Base-by-base conservation (phyloP, 495 filamentous ascomycete species). In the Margaritispora aquatica region DNA sequence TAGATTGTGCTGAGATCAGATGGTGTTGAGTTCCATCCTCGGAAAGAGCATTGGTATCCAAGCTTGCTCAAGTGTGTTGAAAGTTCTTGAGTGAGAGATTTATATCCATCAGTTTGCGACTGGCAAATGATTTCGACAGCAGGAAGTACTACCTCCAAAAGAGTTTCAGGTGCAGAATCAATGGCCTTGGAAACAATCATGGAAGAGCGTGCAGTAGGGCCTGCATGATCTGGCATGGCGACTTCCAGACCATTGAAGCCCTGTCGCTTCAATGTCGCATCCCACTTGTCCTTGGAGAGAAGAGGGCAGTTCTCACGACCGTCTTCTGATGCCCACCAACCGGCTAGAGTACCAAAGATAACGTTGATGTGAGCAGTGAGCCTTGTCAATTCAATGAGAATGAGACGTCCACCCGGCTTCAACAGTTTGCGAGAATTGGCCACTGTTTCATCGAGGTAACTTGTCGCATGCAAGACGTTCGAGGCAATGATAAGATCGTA, bases 401-500 rank as follows among this genome's bases (percentile, higher is more conserved):
- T 49, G 10, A 79, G 67, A 44, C 65, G 66, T 21, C 74, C 76
- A 24, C 68, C 69, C 17, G 71, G 72, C 58, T 71, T 72, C 0
- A 79, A 61, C 26, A 80, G 60, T 36, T 54, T 63, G 8, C 66
- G 66, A 13, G 65, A 60, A 52, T 77, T 67, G 0, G 51, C 31
- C 26, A 78, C 46, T 4, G 75, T 75, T 5, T 55, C 61, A 2
- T 57, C 57, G 26, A 78, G 65, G 52, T 58, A 61, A 13, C 60
- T 61, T n/a, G 76, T 79, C 5, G 77, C 75, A 52, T 80, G 77
- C 4, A 79, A 41, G 2, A 82, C 38, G 51, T 78, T 75, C 10
- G 74, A 63, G 0, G 78, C 82, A 17, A 84, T 55, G 7, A 86
- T 67, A 0, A 86, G 58, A 58, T 86, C 82, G 61, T 78, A 86